Evolutionary conservation across 2,329 filamentous ascomycete species (phyloP), one percentile per base, ranked within the genome.

Genomic region (Dothistroma septosporum): DNA sequence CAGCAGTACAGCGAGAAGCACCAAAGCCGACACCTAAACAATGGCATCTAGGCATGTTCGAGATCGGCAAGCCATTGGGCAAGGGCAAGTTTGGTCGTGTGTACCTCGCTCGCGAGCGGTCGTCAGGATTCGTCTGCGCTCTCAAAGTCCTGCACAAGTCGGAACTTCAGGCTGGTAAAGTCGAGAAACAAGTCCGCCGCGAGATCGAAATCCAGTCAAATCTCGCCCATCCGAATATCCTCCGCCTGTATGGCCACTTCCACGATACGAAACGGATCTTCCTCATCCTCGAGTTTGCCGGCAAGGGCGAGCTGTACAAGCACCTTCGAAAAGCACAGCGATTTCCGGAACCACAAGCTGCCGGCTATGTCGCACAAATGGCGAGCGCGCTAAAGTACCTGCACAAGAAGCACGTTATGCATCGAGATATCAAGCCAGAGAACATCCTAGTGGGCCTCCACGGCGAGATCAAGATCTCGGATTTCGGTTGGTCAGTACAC

Each of bases 401-500:
- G 50, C 92, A 97, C 80, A 91, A 91, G 75, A 97, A 97, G 80
- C 92, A 97, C 75, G 90, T 97, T 68, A 97, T 97, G 79, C 93
- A 97, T 77, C 85, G 92, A 61, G 92, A 97, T 71, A 97, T 97
- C 79, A 97, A 97, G 80, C 92, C 92, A 2, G 92, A 97, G 78
- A 97, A 97, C 72, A 97, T 97, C 66, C 83, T 97, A 22, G 88
- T 97, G 32, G 93, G 93, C 14, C 92, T 97, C 62, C 93, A 97
- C 73, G 94, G 92, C 67, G 94, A 99, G 80, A 92, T 99, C 79
- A 99, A 99, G 78, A 92, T 99, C 72, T 95, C 91, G 4, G 94
- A 99, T 76, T 99, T 97, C 72, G 93, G 94, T 54, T 99, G 94
- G 94, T 95, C 90, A 74, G 94, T 97, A 4, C 94, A 99, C 76